These are phyloP conservation scores for Iberis amara DNA, from an alignment of 441 rosid species.

Conservation along the genomic window DNA sequence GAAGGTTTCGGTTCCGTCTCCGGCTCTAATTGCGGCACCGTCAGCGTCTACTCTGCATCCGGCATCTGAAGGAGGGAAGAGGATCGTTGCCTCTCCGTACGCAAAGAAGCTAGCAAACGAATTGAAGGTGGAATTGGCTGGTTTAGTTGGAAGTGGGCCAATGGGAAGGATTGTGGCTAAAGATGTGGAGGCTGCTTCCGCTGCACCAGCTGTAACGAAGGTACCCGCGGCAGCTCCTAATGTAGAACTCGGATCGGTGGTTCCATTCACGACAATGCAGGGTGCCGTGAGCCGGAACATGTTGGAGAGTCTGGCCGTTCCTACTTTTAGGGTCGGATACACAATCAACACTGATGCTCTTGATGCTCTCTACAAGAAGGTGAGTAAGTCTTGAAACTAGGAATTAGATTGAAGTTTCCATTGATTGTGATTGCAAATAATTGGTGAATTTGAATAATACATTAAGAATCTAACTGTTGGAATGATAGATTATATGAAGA, in stretches of 20 bases:
- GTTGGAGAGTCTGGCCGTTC: conserved; percentile 74
- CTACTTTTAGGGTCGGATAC: conserved; percentile 82
- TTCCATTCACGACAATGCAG: conserved; percentile 80
- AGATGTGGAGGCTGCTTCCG: conserved; percentile 54
- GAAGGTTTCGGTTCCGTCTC: conserved; percentile 13
- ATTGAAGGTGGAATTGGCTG: conserved; percentile 61
- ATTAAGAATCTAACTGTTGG: no score
- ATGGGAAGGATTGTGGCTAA: conserved; percentile 91
- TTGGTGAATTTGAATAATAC: background rate
- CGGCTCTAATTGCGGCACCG: conserved; percentile 14
- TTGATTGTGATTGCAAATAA: conserved; percentile 1
- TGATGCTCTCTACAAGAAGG: conserved; percentile 83
- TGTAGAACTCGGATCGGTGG: conserved; percentile 50
- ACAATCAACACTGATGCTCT: conserved; percentile 67
- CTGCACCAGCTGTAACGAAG: conserved; percentile 13
- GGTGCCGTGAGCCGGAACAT: conserved; percentile 71
- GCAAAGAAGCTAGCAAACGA: conserved; percentile 87
- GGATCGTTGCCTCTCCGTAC: conserved; percentile 88
- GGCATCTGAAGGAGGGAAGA: conserved; percentile 77
- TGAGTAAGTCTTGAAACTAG: conserved; percentile 6
- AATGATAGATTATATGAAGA: no score
- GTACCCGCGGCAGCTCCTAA: conserved; percentile 25
- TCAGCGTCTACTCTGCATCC: conserved; percentile 41
- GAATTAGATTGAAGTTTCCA: background rate
- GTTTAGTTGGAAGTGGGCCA: conserved; percentile 71